These are phyloP conservation scores for Persicaria maculosa DNA, from an alignment of 148 eudicot genomes.

Conservation along the genomic window DNA sequence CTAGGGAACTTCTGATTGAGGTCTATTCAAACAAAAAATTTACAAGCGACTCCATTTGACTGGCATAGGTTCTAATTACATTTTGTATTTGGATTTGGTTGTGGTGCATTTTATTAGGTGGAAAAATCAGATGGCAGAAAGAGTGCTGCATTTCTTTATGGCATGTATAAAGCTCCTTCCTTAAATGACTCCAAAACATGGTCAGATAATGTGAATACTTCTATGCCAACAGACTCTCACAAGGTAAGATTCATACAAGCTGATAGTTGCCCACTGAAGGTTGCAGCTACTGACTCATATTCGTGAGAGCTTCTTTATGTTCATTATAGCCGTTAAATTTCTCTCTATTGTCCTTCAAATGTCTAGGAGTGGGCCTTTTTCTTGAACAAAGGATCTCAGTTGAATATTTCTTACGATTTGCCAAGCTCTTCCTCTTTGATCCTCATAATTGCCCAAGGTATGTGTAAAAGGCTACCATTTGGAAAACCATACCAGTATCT, in stretches of 20 bases:
- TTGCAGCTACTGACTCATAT: constrained; percentile 8
- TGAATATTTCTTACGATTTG: constrained; percentile 53
- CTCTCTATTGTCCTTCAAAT: constrained; percentile 7
- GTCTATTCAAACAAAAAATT: background rate
- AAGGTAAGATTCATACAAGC: constrained; percentile 35
- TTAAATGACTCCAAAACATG: constrained; percentile 28
- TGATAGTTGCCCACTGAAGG: background rate
- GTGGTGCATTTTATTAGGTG: constrained; percentile 23
- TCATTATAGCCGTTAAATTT: background rate
- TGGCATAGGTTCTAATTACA: background rate
- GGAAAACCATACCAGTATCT: background rate
- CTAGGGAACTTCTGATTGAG: too few species aligned
- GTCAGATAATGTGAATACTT: constrained; percentile 36
- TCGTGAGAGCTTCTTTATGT: background rate
- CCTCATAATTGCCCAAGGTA: constrained; percentile 80
- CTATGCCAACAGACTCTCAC: constrained; percentile 31
- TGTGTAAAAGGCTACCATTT: background rate
- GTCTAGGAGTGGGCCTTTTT: constrained; percentile 64
- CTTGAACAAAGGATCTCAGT: constrained; percentile 68
- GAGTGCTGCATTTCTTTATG: constrained; percentile 38
- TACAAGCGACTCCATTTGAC: background rate
- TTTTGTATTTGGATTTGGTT: background rate
- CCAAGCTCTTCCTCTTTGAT: constrained; percentile 42
- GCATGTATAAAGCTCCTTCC: constrained; percentile 32
- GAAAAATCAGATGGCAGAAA: constrained; percentile 28